Percentiles rank a stretch among this genome's conserved stretches.
These are phyloP conservation scores for Climacium dendroides DNA, from an alignment of 225 moss, liverwort and hornwort species.

Conservation along the genomic window DNA sequence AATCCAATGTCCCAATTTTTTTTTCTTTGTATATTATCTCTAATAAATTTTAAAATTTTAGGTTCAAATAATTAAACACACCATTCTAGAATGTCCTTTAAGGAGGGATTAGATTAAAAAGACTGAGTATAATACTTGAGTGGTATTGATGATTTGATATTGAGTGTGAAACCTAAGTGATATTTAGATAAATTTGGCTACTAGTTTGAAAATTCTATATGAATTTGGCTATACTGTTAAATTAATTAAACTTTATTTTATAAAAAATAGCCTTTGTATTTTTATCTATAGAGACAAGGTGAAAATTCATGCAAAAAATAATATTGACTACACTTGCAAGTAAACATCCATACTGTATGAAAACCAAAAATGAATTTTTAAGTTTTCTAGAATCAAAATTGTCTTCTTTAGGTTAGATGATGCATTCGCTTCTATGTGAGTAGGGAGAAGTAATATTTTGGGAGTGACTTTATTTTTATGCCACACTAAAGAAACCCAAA, in stretches of 20 bases:
- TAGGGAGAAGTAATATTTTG: background rate
- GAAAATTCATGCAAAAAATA: background rate
- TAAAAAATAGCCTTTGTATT: no score
- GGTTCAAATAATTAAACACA: no score
- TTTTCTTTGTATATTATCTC: no score
- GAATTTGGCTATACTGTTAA: background rate
- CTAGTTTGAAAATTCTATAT: background rate
- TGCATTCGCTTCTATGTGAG: background rate
- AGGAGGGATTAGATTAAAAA: background rate
- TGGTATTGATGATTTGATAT: background rate
- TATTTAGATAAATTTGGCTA: background rate
- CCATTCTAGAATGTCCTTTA: background rate
- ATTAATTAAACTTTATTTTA: no score
- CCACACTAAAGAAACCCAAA: background rate
- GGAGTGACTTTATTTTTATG: background rate
- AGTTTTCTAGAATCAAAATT: background rate
- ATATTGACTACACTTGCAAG: rapidly evolving
- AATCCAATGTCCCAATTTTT: no score
- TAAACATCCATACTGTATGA: background rate
- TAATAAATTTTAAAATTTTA: no score
- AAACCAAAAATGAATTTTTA: background rate
- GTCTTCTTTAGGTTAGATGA: background rate
- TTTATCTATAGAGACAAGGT: no score
- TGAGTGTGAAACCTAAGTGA: background rate
- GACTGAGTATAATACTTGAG: rapidly evolving